A percentile compares a stretch with the other conserved stretches of the same genome.
Conservation (phyloP, 23 red algal genomes). For the Rhodosorus marinus region DNA sequence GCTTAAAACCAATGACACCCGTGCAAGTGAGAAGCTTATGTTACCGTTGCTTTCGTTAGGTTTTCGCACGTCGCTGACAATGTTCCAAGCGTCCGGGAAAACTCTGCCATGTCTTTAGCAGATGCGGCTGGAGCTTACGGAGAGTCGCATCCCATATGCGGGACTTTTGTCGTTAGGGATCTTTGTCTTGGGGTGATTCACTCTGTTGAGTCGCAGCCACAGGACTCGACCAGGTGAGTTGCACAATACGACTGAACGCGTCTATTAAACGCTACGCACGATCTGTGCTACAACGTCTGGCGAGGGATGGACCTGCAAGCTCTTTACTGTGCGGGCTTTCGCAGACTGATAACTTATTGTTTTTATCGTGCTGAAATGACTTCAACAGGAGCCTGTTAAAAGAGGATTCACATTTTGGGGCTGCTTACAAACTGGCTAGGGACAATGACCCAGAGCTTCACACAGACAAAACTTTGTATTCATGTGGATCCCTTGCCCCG, state of each 20-base stretch:
- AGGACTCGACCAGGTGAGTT: not conserved
- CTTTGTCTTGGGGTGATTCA: conserved; percentile 2
- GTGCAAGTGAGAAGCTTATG: no score
- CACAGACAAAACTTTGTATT: conserved; percentile 75
- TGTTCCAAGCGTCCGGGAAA: conserved; percentile 55
- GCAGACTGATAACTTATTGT: not conserved
- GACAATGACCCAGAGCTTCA: conserved; percentile 61
- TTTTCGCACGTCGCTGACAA: conserved; percentile 48
- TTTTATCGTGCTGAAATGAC: not conserved
- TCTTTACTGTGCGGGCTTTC: not conserved
- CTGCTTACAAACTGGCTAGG: conserved; percentile 33
- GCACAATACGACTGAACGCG: not conserved
- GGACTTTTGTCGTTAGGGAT: not conserved
- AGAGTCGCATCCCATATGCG: conserved; percentile 13
- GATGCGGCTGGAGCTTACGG: conserved; percentile 21
- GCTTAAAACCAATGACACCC: no score
- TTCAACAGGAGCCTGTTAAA: not conserved
- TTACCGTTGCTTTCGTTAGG: no score
- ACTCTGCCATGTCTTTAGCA: conserved; percentile 40
- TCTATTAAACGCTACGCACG: not conserved
- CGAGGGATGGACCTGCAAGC: not conserved
- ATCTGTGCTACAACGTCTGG: not conserved
- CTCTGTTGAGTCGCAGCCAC: conserved; percentile 5
- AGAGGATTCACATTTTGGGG: conserved; percentile 15
- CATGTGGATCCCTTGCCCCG: conserved; percentile 79